Base-by-base conservation (phyloP, 306 rosid species). In the Prunus salicina region DNA sequence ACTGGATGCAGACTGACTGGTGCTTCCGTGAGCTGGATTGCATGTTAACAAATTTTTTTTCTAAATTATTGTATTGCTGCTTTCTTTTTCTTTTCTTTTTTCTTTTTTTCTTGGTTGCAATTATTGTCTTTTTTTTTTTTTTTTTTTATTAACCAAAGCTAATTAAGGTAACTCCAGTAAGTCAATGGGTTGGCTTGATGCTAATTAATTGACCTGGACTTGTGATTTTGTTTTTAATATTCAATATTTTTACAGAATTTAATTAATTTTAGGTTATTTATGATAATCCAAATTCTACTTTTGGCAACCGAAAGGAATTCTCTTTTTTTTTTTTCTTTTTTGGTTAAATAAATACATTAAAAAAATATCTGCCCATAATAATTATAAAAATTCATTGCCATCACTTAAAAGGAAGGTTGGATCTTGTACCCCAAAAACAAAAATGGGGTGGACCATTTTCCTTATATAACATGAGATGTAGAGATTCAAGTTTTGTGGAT, bases 11-110 rank as follows among this genome's bases (percentile, higher is more conserved):
- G 10, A 24, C 56, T 12, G 45, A 27, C 60, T 61, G 64, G 60
- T 60, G 77, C 57, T 25, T 1, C 16, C 3, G 68, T 61, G 77
- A 60, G 77, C 77, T 73, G 77, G 69, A 46, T 18, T 60, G 69
- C 77, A 73, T 27, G 45, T 73, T 60, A 45, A 15, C 18, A 43
- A 14, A 3, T 10, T 41, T 50, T 30, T 14, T 7, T 8, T n/a
- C 62, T 46, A 24, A 72, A 11, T 2, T 8, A 63, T 28, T 30
- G 2, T 27, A 19, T 58, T 19, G 2, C 6, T 18, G 74, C 18
- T 55, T 18, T 20, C 19, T 15, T 67, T 55, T 55, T 5, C 5
- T 20, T 8, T 38, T 1, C 14, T 12, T 15, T 30, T 63, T 8
- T 6, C 2, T 67, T 12, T 13, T 34, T 34, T 34, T 34, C 41